These are phyloP conservation scores for Hymenoscyphus infarciens DNA, from an alignment of 2,329 filamentous ascomycete species.

Conservation along the genomic window DNA sequence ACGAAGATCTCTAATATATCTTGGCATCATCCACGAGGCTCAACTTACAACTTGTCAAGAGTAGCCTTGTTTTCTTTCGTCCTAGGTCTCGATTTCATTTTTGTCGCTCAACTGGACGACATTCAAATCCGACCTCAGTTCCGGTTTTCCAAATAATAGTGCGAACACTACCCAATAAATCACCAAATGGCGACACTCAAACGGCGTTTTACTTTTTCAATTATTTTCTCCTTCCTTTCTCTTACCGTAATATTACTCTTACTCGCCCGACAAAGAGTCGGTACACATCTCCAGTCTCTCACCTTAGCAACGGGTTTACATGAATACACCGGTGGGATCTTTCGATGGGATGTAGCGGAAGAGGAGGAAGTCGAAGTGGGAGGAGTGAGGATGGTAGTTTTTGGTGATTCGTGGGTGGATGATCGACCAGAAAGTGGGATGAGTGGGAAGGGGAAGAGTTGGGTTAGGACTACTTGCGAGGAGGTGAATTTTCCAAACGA, in stretches of 20 bases:
- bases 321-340: conserved; percentile 19
- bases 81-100: too few species aligned
- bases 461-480: conserved; percentile 31
- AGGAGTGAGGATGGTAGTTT: conserved; percentile 30
- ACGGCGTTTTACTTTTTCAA: conserved; percentile 24
- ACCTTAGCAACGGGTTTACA: conserved; percentile 17
- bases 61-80: too few species aligned
- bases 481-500: conserved; percentile 24
- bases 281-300: conserved; percentile 25
- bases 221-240: conserved; percentile 26
- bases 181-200: conserved; percentile 7
- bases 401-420: conserved; percentile 35
- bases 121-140: too few species aligned
- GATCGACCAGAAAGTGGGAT: conserved; percentile 19
- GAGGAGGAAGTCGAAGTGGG: conserved; percentile 14
- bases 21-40: too few species aligned
- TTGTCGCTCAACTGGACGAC: neutral
- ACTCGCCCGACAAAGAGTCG: conserved; percentile 17
- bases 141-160: neutral
- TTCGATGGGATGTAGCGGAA: conserved; percentile 24
- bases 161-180: neutral
- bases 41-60: too few species aligned
- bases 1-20: too few species aligned
- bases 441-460: conserved; percentile 28
- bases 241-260: conserved; percentile 25